A percentile compares a stretch with the other conserved stretches of the same genome.
Conservation (phyloP, 176 grass and related monocot species). For the Zea luxurians region DNA sequence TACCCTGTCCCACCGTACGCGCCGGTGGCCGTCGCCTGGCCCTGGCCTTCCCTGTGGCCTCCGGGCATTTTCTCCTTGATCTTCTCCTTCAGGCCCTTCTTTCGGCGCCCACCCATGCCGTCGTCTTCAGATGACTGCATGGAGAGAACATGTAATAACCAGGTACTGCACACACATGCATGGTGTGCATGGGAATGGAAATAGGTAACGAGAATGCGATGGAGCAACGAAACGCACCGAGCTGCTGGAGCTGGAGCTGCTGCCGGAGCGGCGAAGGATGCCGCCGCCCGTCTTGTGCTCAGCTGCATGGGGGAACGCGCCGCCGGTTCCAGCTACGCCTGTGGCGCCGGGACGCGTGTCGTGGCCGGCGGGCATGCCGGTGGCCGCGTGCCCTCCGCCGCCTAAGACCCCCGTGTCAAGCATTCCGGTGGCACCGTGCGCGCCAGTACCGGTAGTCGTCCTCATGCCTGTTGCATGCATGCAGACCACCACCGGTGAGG, state of each 20-base stretch:
- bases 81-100: constrained; percentile 77
- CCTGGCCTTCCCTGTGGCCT: neutral
- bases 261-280: constrained; percentile 48
- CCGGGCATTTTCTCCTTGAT: constrained; percentile 66
- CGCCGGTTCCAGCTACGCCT: neutral
- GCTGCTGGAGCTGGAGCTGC: constrained; percentile 48
- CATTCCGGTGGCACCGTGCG: neutral
- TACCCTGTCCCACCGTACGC: too few species aligned
- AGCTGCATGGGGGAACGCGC: constrained; percentile 14
- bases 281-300: constrained; percentile 40
- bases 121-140: constrained; percentile 63
- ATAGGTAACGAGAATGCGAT: too few species aligned
- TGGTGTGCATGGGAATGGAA: too few species aligned
- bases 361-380: neutral
- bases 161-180: too few species aligned
- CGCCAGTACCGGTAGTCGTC: neutral
- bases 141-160: too few species aligned
- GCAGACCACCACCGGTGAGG: neutral
- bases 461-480: neutral
- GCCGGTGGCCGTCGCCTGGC: too few species aligned
- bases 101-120: constrained; percentile 59
- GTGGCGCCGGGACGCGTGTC: neutral
- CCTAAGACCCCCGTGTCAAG: neutral
- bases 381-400: constrained; percentile 12
- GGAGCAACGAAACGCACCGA: constrained; percentile 38